phyloP scores from a whole-genome alignment of 805 yeast species.

The Wickerhamiella qilinensis region DNA sequence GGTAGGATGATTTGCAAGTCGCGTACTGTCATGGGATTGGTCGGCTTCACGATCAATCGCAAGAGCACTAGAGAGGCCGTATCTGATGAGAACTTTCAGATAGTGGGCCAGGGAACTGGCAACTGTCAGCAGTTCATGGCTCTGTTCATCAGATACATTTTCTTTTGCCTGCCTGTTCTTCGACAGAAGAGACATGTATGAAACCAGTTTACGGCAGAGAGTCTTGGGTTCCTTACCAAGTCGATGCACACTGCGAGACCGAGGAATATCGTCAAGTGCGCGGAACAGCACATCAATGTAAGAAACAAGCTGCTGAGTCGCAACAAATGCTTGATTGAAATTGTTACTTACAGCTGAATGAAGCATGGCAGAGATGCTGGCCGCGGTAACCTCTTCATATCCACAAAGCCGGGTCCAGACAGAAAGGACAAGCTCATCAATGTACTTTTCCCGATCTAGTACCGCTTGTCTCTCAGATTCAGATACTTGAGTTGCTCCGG shows the following conservation, averaged over 20 bases:
- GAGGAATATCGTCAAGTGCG: slow-evolving; percentile 38
- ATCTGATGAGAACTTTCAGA: slow-evolving; percentile 65
- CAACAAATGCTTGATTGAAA: slow-evolving; percentile 45
- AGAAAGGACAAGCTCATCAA: slow-evolving; percentile 41
- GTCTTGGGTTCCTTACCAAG: slow-evolving; percentile 58
- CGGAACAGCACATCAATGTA: slow-evolving; percentile 62
- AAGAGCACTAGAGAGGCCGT: slow-evolving; percentile 66
- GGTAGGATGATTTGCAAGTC: not conserved
- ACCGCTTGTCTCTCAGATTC: slow-evolving; percentile 8
- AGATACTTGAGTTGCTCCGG: not conserved
- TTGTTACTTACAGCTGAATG: slow-evolving; percentile 64
- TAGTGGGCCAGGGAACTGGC: slow-evolving; percentile 90
- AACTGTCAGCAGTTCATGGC: slow-evolving; percentile 42
- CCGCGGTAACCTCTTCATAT: slow-evolving; percentile 81
- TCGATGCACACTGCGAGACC: slow-evolving; percentile 3
- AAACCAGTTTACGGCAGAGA: slow-evolving; percentile 77
- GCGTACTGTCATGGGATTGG: not conserved
- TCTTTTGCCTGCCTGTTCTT: slow-evolving; percentile 28
- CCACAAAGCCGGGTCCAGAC: slow-evolving; percentile 81
- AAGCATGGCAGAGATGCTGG: slow-evolving; percentile 81
- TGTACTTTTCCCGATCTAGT: slow-evolving; percentile 35
- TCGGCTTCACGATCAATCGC: slow-evolving; percentile 30
- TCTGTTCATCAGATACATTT: slow-evolving; percentile 11
- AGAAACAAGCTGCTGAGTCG: slow-evolving; percentile 56
- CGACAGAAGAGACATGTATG: slow-evolving; percentile 68